Conservation (phyloP, 345 rosid species). For the Boechera stricta region DNA sequence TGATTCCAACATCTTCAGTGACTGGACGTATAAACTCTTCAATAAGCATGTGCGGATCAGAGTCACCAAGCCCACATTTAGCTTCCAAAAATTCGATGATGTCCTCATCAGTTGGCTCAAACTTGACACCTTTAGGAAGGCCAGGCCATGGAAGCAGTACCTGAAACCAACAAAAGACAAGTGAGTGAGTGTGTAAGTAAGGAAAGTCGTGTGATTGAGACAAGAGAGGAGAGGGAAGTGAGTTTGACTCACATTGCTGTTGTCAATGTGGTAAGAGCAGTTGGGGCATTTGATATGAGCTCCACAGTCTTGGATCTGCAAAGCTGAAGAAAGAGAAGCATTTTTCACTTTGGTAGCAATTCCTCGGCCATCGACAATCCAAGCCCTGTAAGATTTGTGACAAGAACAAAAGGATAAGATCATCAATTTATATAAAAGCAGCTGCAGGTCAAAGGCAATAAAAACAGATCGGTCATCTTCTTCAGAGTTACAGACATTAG, state of each 20-base stretch:
- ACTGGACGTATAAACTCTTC: slow-evolving; percentile 78
- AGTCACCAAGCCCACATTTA: slow-evolving; percentile 68
- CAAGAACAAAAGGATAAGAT: slow-evolving; percentile 1
- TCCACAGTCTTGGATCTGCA: slow-evolving; percentile 65
- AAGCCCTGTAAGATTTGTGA: slow-evolving; percentile 60
- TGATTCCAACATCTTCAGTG: slow-evolving; percentile 72
- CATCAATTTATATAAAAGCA: background rate
- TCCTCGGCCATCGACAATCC: slow-evolving; percentile 76
- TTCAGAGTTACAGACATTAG: background rate
- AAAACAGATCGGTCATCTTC: background rate
- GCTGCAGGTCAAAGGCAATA: background rate
- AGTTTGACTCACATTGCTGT: slow-evolving; percentile 68
- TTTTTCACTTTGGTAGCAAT: slow-evolving; percentile 77
- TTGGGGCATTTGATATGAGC: slow-evolving; percentile 79
- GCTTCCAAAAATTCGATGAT: slow-evolving; percentile 77
- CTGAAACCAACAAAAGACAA: slow-evolving; percentile 46
- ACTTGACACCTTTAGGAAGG: slow-evolving; percentile 90
- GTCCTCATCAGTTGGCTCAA: slow-evolving; percentile 87
- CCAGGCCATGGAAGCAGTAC: slow-evolving; percentile 14
- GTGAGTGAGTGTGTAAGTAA: background rate
- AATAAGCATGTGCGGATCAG: slow-evolving; percentile 57
- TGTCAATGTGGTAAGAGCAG: slow-evolving; percentile 68
- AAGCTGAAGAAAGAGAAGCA: slow-evolving; percentile 56
- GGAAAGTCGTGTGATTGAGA: slow-evolving; percentile 1
- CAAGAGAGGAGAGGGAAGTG: slow-evolving; percentile 4